These are phyloP conservation scores for Colletotrichum sp. DNA, from an alignment of 2,329 filamentous ascomycete genomes.

Conservation along the genomic window DNA sequence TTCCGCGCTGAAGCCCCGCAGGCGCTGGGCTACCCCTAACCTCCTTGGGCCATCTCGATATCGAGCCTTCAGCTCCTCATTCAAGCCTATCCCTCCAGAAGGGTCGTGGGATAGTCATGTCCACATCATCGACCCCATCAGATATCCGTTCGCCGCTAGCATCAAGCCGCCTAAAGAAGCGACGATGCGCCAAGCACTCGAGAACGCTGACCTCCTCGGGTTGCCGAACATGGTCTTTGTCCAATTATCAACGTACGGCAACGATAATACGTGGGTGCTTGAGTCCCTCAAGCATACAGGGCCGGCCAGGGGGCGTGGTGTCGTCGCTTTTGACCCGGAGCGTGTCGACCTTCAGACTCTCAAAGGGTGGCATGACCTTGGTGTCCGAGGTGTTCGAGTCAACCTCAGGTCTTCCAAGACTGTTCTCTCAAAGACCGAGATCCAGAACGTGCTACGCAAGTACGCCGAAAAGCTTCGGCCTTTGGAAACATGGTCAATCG, in stretches of 20 bases:
- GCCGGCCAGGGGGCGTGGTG: neutral
- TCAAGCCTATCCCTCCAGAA: fast-evolving
- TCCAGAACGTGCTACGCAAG: fast-evolving
- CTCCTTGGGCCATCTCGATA: fast-evolving
- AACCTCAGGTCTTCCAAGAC: neutral
- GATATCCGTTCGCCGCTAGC: neutral
- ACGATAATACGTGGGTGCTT: neutral
- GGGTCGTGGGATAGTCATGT: neutral
- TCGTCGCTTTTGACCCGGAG: neutral
- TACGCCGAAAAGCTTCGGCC: neutral
- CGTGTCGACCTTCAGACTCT: neutral
- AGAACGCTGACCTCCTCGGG: fast-evolving
- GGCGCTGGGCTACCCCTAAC: fast-evolving
- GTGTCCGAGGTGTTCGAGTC: neutral
- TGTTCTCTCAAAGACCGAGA: neutral
- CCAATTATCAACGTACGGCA: neutral
- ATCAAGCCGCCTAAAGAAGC: neutral
- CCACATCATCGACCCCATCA: neutral
- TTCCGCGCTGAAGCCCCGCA: too few species aligned
- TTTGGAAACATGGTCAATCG: neutral
- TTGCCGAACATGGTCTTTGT: neutral
- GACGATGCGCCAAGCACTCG: neutral
- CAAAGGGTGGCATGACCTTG: neutral
- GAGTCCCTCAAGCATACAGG: neutral
- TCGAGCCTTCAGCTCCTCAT: neutral